Evolutionary conservation across 306 rosid species (phyloP).

Genomic region (Oemleria cerasiformis): DNA sequence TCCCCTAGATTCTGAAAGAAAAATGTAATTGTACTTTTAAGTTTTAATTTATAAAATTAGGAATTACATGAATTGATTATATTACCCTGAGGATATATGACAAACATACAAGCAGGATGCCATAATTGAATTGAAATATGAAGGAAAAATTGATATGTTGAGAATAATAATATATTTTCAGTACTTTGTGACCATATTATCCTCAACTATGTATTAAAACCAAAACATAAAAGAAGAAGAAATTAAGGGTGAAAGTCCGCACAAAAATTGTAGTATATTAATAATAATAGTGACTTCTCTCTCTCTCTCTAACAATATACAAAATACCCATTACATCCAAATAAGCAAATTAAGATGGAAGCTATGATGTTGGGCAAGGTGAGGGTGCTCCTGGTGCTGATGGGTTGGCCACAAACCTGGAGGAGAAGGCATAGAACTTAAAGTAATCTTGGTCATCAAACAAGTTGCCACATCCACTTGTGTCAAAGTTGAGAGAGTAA

Average conservation of each 20-base stretch:
- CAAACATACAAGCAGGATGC: too few relatives aligned
- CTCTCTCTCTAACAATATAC: constrained; percentile 9
- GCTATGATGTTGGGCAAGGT: background rate
- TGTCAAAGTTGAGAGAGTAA: constrained; percentile 79
- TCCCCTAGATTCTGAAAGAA: too few relatives aligned
- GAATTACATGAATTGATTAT: too few relatives aligned
- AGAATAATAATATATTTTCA: too few relatives aligned
- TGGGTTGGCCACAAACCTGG: constrained; percentile 61
- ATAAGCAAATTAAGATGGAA: background rate
- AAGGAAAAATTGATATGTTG: too few relatives aligned
- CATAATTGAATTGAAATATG: too few relatives aligned
- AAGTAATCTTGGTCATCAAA: constrained; percentile 62
- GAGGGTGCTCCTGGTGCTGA: constrained; percentile 29
- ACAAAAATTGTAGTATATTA: background rate
- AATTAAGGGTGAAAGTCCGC: background rate
- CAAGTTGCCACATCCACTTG: constrained; percentile 52
- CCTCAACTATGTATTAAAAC: background rate
- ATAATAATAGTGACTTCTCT: background rate
- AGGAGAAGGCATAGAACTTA: constrained; percentile 72
- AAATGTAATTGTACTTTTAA: too few relatives aligned
- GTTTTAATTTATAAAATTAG: too few relatives aligned
- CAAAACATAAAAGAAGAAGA: constrained; percentile 13
- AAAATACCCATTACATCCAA: constrained; percentile 1
- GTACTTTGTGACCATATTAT: too few relatives aligned
- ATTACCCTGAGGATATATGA: too few relatives aligned